Evolutionary conservation across 2,329 filamentous ascomycete genomes (phyloP).

Genomic region (Periglandula ipomoeae): DNA sequence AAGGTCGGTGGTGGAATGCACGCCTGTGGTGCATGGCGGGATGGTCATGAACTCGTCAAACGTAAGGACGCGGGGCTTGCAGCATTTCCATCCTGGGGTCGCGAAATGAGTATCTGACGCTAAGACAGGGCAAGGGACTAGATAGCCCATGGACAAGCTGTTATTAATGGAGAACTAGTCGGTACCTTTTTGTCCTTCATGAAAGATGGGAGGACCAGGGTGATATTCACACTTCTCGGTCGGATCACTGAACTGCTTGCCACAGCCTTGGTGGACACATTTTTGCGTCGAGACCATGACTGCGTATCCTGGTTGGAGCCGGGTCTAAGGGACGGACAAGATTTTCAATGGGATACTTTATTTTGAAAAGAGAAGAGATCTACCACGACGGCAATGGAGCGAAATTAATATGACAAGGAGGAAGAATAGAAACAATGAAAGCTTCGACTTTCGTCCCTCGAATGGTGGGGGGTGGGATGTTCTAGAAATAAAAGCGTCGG

Average conservation of each 20-base stretch:
- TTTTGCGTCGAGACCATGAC: conserved; percentile 57
- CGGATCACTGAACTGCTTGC: conserved; percentile 73
- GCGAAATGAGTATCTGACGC: not conserved
- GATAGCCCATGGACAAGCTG: not conserved
- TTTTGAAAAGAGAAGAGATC: not conserved
- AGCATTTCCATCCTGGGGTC: conserved; percentile 87
- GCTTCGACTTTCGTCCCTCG: not conserved
- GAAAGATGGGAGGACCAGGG: conserved; percentile 87
- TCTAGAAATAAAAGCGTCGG: conserved; percentile 25
- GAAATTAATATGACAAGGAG: not conserved
- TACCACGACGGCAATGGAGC: not conserved
- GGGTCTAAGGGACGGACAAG: not conserved
- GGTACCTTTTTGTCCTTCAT: conserved; percentile 95
- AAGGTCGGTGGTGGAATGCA: conserved; percentile 78
- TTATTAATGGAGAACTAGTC: not conserved
- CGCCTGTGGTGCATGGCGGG: conserved; percentile 83
- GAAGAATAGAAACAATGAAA: not conserved
- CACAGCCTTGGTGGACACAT: conserved; percentile 94
- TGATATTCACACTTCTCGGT: conserved; percentile 86
- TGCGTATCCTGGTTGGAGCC: not conserved
- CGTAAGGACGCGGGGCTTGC: conserved; percentile 90
- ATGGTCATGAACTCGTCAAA: conserved; percentile 98
- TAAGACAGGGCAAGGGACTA: not conserved
- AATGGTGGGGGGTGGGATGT: conserved; percentile 28
- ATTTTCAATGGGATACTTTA: not conserved